phyloP scores from a whole-genome alignment of 2,329 filamentous ascomycete genomes.

The Diaporthe longicolla region DNA sequence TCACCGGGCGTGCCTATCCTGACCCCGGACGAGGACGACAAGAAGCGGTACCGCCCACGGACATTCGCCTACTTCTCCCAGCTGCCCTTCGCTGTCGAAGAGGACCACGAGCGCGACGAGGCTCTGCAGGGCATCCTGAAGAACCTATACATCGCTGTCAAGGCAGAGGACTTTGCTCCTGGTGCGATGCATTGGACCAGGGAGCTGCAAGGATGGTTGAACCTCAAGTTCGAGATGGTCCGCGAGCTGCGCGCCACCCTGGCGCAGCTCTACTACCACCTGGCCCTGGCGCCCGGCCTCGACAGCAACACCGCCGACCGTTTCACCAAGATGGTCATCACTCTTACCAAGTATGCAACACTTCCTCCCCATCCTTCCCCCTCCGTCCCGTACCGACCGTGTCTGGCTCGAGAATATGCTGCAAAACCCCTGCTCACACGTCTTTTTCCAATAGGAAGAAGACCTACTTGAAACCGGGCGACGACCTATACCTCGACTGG shows the following conservation, averaged over 20 bases:
- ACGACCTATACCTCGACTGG: slow-evolving; percentile 95
- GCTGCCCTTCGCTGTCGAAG: slow-evolving; percentile 90
- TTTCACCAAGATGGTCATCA: slow-evolving; percentile 97
- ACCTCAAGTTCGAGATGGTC: slow-evolving; percentile 96
- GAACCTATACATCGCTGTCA: slow-evolving; percentile 91
- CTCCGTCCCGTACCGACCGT: not conserved
- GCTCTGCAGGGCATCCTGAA: slow-evolving; percentile 91
- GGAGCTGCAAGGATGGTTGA: slow-evolving; percentile 94
- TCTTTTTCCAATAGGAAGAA: slow-evolving; percentile 75
- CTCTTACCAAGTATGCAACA: slow-evolving; percentile 85
- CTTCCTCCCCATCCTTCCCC: not conserved
- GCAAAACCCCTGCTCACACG: slow-evolving; percentile 47
- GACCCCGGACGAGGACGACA: slow-evolving; percentile 64
- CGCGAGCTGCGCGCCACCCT: slow-evolving; percentile 86
- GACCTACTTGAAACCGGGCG: slow-evolving; percentile 91
- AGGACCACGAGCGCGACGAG: slow-evolving; percentile 80
- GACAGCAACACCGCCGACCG: slow-evolving; percentile 86
- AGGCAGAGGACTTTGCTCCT: slow-evolving; percentile 93
- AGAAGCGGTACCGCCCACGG: slow-evolving; percentile 82
- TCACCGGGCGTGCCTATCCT: slow-evolving; percentile 78
- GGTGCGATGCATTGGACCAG: slow-evolving; percentile 97
- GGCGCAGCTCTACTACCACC: slow-evolving; percentile 93
- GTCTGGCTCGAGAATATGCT: not conserved
- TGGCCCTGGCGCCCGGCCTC: slow-evolving; percentile 89
- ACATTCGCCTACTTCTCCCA: slow-evolving; percentile 95